These are phyloP conservation scores for Botrytis aclada DNA, from an alignment of 2,329 filamentous ascomycete species.

Conservation along the genomic window DNA sequence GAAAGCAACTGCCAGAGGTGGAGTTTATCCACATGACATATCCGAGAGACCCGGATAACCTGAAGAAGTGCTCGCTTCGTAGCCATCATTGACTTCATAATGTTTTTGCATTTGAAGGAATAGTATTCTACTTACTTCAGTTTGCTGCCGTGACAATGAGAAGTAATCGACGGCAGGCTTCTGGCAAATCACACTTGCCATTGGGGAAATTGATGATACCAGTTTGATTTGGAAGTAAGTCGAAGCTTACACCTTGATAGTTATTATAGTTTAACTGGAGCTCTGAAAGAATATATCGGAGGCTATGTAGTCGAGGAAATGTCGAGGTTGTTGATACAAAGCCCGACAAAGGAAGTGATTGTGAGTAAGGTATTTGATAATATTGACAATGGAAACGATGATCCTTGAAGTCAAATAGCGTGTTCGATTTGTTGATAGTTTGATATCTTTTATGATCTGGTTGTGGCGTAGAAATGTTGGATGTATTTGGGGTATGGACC, in stretches of 20 bases:
- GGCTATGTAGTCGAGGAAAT: not conserved
- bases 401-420: not conserved
- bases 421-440: conserved; percentile 1
- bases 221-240: conserved; percentile 11
- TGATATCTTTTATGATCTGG: conserved; percentile 17
- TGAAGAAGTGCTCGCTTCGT: not conserved
- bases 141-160: conserved; percentile 23
- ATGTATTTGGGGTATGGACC: conserved; percentile 6
- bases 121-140: conserved; percentile 25
- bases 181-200: conserved; percentile 25
- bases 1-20: not conserved
- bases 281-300: conserved; percentile 11
- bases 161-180: conserved; percentile 27
- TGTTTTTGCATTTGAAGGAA: not conserved
- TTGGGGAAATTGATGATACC: conserved; percentile 15
- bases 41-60: not conserved
- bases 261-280: not conserved
- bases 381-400: not conserved
- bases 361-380: conserved; percentile 10
- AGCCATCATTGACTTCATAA: not conserved
- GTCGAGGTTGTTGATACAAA: conserved; percentile 13
- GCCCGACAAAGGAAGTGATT: conserved; percentile 15
- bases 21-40: conserved; percentile 1
- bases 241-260: conserved; percentile 17
- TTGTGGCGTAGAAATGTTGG: conserved; percentile 15